phyloP scores from a whole-genome alignment of 768 basidiomycete genomes.

The Tylopilus felleus region DNA sequence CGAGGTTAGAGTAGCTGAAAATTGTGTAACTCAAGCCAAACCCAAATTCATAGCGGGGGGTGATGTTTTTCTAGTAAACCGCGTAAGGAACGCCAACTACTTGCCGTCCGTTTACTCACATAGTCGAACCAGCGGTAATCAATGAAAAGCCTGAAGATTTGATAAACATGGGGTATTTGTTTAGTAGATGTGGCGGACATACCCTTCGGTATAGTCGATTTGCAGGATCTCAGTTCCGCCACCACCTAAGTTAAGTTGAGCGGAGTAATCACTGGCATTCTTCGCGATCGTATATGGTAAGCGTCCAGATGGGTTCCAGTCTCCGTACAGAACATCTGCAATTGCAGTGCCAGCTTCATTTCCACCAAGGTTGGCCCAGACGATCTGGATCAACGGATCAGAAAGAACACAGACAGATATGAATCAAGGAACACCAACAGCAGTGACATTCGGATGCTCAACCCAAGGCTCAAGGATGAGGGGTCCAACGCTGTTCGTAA shows the following conservation, averaged over 20 bases:
- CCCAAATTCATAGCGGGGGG: conserved; percentile 85
- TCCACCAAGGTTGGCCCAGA: conserved; percentile 59
- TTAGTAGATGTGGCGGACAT: background rate
- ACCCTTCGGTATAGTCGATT: conserved; percentile 63
- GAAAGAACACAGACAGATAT: background rate
- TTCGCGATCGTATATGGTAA: conserved; percentile 77
- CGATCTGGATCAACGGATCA: conserved; percentile 28
- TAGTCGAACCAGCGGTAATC: conserved; percentile 75
- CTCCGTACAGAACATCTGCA: conserved; percentile 74
- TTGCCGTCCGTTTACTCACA: conserved; percentile 35
- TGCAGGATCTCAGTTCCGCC: conserved; percentile 31
- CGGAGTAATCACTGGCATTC: conserved; percentile 46
- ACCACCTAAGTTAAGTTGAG: conserved; percentile 34
- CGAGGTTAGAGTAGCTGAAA: conserved; percentile 66
- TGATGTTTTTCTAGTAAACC: conserved; percentile 53
- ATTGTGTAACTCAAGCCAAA: conserved; percentile 85
- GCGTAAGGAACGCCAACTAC: background rate
- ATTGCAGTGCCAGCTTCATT: conserved; percentile 79
- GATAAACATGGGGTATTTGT: background rate
- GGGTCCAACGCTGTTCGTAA: conserved; percentile 76
- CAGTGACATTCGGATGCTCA: conserved; percentile 69
- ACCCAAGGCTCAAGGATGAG: conserved; percentile 70
- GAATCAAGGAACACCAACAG: conserved; percentile 44
- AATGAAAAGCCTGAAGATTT: conserved; percentile 46
- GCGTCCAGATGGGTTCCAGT: conserved; percentile 70